phyloP scores from a whole-genome alignment of 768 basidiomycete species.

The Boletus patriciae region DNA sequence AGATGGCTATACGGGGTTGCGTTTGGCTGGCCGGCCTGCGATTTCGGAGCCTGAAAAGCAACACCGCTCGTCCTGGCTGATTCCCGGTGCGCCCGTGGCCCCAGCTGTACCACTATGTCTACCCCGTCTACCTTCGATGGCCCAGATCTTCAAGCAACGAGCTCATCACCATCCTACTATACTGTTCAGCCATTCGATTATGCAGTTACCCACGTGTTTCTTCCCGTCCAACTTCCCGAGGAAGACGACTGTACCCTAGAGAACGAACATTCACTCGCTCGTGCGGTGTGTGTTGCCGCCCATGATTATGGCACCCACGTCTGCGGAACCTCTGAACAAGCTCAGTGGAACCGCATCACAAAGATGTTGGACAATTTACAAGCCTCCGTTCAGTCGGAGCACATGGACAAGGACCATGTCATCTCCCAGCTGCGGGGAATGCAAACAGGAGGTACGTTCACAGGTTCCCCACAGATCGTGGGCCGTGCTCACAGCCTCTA shows the following conservation, averaged over 20 bases:
- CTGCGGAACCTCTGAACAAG: background rate
- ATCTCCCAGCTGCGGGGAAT: constrained; percentile 1
- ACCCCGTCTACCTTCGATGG: too few relatives aligned
- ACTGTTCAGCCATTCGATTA: background rate
- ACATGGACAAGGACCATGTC: background rate
- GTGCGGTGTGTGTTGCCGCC: constrained; percentile 2
- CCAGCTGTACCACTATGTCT: too few relatives aligned
- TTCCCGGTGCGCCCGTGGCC: too few relatives aligned
- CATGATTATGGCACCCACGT: constrained; percentile 1
- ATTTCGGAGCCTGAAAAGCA: too few relatives aligned
- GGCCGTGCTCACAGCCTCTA: background rate
- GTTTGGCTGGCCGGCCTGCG: too few relatives aligned
- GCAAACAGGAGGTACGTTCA: background rate
- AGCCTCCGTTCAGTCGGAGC: background rate
- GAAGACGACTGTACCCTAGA: background rate
- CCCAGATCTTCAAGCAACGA: too few relatives aligned
- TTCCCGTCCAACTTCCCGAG: background rate
- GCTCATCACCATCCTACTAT: too few relatives aligned
- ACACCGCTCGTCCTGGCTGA: too few relatives aligned
- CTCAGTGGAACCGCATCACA: constrained; percentile 3
- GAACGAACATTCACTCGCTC: constrained; percentile 1
- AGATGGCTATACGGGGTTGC: too few relatives aligned
- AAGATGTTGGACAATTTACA: constrained; percentile 5
- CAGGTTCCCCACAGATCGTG: background rate
- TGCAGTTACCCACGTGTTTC: constrained; percentile 7